Base-by-base conservation (phyloP, 805 yeast species). In the Torulaspora quercuum region DNA sequence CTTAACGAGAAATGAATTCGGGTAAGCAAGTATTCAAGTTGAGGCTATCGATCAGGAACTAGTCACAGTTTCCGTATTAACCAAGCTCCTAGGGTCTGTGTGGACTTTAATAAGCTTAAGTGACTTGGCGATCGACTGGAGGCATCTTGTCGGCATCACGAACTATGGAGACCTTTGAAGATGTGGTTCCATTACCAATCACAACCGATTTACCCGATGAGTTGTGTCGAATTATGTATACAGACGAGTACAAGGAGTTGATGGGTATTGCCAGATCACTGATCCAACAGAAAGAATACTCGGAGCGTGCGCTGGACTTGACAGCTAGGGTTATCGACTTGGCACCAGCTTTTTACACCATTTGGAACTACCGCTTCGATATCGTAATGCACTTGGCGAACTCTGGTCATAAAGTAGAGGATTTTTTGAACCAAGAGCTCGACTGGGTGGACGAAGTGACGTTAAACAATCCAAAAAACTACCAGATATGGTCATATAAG, bases 401-500 rank as follows among this genome's bases (percentile, higher is more conserved):
- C 10, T 19, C 26, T 10, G 17, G 12, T 6, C 15, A 18, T 5
- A 12, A 15, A 5, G 5, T 25, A 22, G 27, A n/a, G 13, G 26
- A 16, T 17, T 6, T 12, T 10, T 35, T 68, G 15, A 50, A 64
- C 9, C 63, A 67, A 10, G 95, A 90, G 53, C 66, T 87, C 24
- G 75, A 75, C 24, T 87, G 95, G 95, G 71, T 87, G 45, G 92
- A 85, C 50, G 68, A 68, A 21, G 64, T 85, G 22, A 89, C 95
- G 0, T 54, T 82, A 32, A 78, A 73, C 8, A 82, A 83, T 57
- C 82, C 89, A 25, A 92, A 92, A 59, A 90, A 89, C 65, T 92
- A 92, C 63, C 98, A 92, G 60, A 82, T 90, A n/a, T 92, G 97
- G 97, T 85, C 89, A 50, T 89, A 90, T 55, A 73, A 97, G 39